Evolutionary conservation across 2,329 filamentous ascomycete species (phyloP).

Genomic region (Verticillium klebahnii): DNA sequence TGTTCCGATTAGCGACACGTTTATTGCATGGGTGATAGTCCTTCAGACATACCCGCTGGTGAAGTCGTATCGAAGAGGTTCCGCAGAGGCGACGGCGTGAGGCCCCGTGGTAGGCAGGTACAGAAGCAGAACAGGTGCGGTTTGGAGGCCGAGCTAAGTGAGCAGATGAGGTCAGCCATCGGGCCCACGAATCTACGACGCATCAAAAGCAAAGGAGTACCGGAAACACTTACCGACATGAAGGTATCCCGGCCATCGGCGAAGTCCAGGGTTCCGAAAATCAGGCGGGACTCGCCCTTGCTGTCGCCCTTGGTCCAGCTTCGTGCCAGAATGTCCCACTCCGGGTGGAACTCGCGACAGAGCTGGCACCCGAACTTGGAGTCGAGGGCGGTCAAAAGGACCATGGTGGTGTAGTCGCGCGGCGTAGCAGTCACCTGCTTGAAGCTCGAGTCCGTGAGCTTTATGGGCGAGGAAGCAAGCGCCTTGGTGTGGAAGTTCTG

Average conservation of each 20-base stretch:
- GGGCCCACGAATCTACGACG: neutral
- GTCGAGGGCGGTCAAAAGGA: conserved; percentile 85
- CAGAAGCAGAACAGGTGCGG: conserved; percentile 82
- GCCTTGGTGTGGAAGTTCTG: conserved; percentile 65
- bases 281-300: conserved; percentile 62
- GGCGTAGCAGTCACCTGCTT: conserved; percentile 69
- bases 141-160: conserved; percentile 80
- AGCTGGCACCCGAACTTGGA: conserved; percentile 77
- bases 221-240: conserved; percentile 62
- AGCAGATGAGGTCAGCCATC: conserved; percentile 4
- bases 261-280: conserved; percentile 89
- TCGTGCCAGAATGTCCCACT: conserved; percentile 82
- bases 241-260: conserved; percentile 78
- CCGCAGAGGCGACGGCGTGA: conserved; percentile 63
- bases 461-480: conserved; percentile 61
- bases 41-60: conserved; percentile 59
- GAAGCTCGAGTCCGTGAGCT: conserved; percentile 74
- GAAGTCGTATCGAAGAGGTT: conserved; percentile 82
- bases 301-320: conserved; percentile 88
- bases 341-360: conserved; percentile 87
- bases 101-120: conserved; percentile 83
- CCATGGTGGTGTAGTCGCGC: conserved; percentile 76
- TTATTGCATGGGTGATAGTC: neutral
- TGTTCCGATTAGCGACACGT: conserved; percentile 26
- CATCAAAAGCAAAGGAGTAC: neutral